Evolutionary conservation across 768 basidiomycete species (phyloP).

Genomic region (Phylloporus arenicola): DNA sequence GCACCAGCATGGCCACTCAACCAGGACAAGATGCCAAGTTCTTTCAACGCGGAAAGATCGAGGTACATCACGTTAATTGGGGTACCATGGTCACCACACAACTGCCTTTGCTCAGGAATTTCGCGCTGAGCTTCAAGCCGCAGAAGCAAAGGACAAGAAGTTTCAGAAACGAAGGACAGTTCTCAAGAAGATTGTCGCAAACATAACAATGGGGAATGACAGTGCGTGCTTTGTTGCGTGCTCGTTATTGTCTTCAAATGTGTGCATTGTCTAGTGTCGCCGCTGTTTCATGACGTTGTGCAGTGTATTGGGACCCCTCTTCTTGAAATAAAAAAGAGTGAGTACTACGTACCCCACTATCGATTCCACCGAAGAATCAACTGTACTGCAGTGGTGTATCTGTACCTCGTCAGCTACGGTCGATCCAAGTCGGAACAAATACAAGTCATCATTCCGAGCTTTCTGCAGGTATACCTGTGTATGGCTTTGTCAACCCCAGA

Average conservation of each 20-base stretch:
- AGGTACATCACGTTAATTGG: conserved; percentile 42
- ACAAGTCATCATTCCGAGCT: conserved; percentile 83
- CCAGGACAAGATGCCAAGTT: conserved; percentile 87
- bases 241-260: conserved; percentile 14
- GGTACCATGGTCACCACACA: conserved; percentile 8
- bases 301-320: conserved; percentile 93
- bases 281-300: conserved; percentile 91
- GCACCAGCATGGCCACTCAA: conserved; percentile 39
- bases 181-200: conserved; percentile 96
- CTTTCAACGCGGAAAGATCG: conserved; percentile 88
- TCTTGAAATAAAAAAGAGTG: conserved; percentile 98
- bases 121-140: conserved; percentile 83
- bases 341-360: conserved; percentile 25
- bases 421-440: conserved; percentile 91
- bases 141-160: conserved; percentile 95
- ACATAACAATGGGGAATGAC: conserved; percentile 99
- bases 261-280: conserved; percentile 61
- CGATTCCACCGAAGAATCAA: conserved; percentile 1
- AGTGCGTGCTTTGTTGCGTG: conserved; percentile 53
- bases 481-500: conserved; percentile 3
- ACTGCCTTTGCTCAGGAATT: conserved; percentile 57
- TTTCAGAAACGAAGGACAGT: conserved; percentile 89
- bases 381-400: conserved; percentile 77
- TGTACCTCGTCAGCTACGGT: conserved; percentile 96
- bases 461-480: conserved; percentile 62